A percentile compares a stretch with the other conserved stretches of the same genome.
Evolutionary conservation across 1,139 yeast genomes (phyloP).

Genomic region (Blastobotrys petasosporus): DNA sequence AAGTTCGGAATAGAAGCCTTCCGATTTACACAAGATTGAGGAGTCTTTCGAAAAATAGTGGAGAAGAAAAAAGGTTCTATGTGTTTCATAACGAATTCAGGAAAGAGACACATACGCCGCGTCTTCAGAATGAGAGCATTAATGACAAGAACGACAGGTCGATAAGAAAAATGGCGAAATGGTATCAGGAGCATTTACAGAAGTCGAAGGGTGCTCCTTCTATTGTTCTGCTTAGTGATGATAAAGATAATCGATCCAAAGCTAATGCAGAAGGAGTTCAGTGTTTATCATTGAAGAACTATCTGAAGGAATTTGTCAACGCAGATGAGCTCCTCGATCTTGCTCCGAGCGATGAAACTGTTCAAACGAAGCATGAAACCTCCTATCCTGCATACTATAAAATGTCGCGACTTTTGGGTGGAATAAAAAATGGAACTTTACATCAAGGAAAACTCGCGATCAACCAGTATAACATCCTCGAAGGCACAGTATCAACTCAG

Average conservation of each 20-base stretch:
- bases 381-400: constrained; percentile 73
- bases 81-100: constrained; percentile 93
- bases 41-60: constrained; percentile 53
- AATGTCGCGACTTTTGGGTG: constrained; percentile 81
- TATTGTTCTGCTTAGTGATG: constrained; percentile 70
- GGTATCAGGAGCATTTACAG: constrained; percentile 65
- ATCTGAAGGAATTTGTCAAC: constrained; percentile 67
- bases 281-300: constrained; percentile 56
- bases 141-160: constrained; percentile 93
- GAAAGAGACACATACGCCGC: constrained; percentile 58
- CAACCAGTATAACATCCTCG: constrained; percentile 81
- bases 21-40: constrained; percentile 86
- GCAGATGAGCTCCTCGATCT: constrained; percentile 75
- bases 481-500: constrained; percentile 72
- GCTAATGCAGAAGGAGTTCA: constrained; percentile 51
- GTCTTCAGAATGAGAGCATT: constrained; percentile 64
- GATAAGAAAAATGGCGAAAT: constrained; percentile 65
- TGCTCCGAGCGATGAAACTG: constrained; percentile 50
- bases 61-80: constrained; percentile 76
- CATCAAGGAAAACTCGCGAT: constrained; percentile 80
- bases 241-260: constrained; percentile 56
- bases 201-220: constrained; percentile 33
- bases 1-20: constrained; percentile 78
- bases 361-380: constrained; percentile 19
- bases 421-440: constrained; percentile 77